Percentiles rank a stretch among this genome's conserved stretches.
These are phyloP conservation scores for Picea sitchensis DNA, from an alignment of 75 land plant genomes.

Conservation along the genomic window DNA sequence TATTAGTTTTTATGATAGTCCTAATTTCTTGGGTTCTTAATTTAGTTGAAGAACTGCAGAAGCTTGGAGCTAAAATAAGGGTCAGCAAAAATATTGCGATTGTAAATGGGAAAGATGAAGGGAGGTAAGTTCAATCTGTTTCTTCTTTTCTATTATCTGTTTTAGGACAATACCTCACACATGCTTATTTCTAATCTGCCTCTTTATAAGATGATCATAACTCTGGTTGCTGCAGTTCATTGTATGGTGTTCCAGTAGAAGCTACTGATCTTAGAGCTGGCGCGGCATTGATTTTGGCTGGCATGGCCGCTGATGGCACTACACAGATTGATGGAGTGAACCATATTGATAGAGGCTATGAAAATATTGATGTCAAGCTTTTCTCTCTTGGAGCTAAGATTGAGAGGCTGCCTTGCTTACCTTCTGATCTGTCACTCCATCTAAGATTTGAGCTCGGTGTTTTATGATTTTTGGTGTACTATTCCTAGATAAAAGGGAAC, in stretches of 20 bases:
- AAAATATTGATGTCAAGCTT: slow-evolving; percentile 58
- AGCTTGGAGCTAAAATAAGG: slow-evolving; percentile 65
- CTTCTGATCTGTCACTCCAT: slow-evolving; percentile 29
- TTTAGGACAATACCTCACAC: background rate
- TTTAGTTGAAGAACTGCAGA: slow-evolving; percentile 61
- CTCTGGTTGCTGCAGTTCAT: slow-evolving; percentile 20
- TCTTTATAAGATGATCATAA: background rate
- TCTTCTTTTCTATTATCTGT: background rate
- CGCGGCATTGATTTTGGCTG: slow-evolving; percentile 60
- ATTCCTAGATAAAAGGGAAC: background rate
- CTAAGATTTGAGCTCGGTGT: slow-evolving; percentile 6
- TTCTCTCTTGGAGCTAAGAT: slow-evolving; percentile 47
- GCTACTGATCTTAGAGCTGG: slow-evolving; percentile 72
- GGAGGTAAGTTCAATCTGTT: slow-evolving; percentile 34
- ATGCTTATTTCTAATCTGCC: background rate
- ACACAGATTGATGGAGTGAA: slow-evolving; percentile 45
- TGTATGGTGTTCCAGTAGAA: slow-evolving; percentile 41
- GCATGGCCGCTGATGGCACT: slow-evolving; percentile 66
- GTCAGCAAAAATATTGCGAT: slow-evolving; percentile 35
- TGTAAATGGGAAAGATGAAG: slow-evolving; percentile 39
- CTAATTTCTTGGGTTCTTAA: background rate
- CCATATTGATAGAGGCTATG: slow-evolving; percentile 74
- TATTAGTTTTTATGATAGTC: background rate
- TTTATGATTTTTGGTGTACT: background rate
- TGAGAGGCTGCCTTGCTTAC: slow-evolving; percentile 25